Evolutionary conservation across 2,329 filamentous ascomycete species (phyloP), one percentile per base, ranked within the genome.

Genomic region (Penicillium sp.): DNA sequence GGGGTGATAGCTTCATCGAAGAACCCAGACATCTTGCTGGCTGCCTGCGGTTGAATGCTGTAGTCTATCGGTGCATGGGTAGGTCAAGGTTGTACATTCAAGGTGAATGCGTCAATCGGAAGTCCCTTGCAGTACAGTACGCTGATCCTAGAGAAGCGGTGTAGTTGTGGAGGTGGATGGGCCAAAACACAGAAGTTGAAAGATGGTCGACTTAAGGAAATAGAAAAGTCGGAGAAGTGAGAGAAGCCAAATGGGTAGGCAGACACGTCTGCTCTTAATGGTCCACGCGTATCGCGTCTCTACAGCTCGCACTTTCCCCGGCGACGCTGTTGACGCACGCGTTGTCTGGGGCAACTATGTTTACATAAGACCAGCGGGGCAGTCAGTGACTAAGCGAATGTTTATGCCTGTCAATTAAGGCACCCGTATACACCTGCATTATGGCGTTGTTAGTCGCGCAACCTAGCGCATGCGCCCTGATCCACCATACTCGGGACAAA

Each of bases 1-100:
- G 64, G 66, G 5, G 65, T 68, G 11, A 47, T 50, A 21, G 51
- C 43, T 45, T 63, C 56, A 6, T 50, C 29, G 14, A 62, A 31
- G 16, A 54, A 21, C 11, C 42, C 46, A 23, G 58, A 57, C 62
- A 60, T 63, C 13, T 17, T 55, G 28, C 23, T 23, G n/a, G 34
- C 15, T 9, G 14, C 16, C 14, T 14, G 20, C 2, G 23, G 16
- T 36, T 18, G 13, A 32, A 30, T 29, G 26, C n/a, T 20, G n/a
- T 10, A 15, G 9, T 20, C 32, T 39, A 43, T 31, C 9, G 28
- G 18, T 7, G 14, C 48, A 50, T 48, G 18, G 36, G 34, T 39
- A 33, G 18, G 31, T 26, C 17, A 14, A 17, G 32, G 32, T 23
- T 15, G 30, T 27, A 19, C 6, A 26, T 25, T 25, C 13, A 7